Base-by-base conservation (phyloP, 106 monocot species). In the Phalaenopsis equestris region DNA sequence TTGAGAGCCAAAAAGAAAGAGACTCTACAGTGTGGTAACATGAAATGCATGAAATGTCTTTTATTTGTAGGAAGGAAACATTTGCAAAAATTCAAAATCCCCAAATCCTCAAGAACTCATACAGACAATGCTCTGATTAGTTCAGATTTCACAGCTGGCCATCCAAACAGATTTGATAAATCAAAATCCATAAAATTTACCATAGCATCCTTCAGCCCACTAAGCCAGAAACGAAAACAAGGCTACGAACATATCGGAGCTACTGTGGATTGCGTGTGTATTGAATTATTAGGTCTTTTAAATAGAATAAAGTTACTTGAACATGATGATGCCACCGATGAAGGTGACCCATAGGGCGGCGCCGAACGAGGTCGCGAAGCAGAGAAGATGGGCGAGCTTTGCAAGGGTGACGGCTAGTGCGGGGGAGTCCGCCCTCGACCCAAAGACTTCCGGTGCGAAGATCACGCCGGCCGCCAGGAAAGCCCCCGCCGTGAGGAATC, bases 281-380 rank as follows among this genome's bases (percentile, higher is more conserved):
- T 45, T 6, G 30, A 30, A 65, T 65, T 65, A 6, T 14, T 65
- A 65, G 21, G 72, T 42, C 45, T 42, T 74, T 74, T 74, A 19
- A 74, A n/a, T 18, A 42, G 43, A n/a, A 17, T 18, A 45, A 9
- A 17, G 42, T 41, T 90, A 93, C 98, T 98, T 98, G 91, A 98
- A 98, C 98, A 98, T 98, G 89, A 98, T 88, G 98, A 94, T 94
- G 56, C 98, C 92, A 52, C 95, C 95, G 80, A 95, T 87, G 90
- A 95, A 92, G 82, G 95, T 95, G 86, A 93, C 95, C 95, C 95
- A 95, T 42, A 95, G 87, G 42, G 95, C 89, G 37, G 95, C 81
- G 72, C 95, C 95, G 83, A 85, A 92, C 56, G 87, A 80, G 67
- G 95, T 95, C 72, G 95, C 82, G 76, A 95, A 95, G 84, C 90